Base-by-base conservation (phyloP, 192 early-diverging fungal genomes). In the Borealophlyctis nickersoniae region DNA sequence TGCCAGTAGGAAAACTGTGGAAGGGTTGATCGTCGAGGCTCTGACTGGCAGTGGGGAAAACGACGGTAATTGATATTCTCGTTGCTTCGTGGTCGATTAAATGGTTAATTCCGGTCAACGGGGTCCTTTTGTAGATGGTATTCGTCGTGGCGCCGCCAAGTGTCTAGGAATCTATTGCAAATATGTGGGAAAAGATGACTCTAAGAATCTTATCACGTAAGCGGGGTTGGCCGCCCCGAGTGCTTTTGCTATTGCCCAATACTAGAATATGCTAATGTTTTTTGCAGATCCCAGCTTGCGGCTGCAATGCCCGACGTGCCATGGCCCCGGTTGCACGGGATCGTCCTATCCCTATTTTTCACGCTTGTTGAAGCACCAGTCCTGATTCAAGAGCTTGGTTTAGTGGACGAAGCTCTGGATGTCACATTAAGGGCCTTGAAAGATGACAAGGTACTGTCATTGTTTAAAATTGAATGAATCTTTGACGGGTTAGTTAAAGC, bases 151-250 rank as follows among this genome's bases (percentile, higher is more conserved):
- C 0, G 82, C 85, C 4, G 73, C 88, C 22, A 86, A 85, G 66
- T 73, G 85, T 61, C 79, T 89, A 54, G 83, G 77, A 7, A 73
- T 77, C 2, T 83, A 78, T 63, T 77, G 82, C 66, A 78, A 74
- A 39, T 81, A 86, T 53, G 60, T 87, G 14, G 36, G 61, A 2
- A 31, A 60, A 14, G 83, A 82, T 24, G 82, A 86, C 14, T 66
- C 78, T 3, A 72, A 72, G 27, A 67, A 69, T 45, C 16, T 81
- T 27, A 64, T 86, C 36, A 73, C 65, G 75, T 74, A 72, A 22
- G 69, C 71, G 58, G 60, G 69, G 49, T 65, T 63, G 48, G 68
- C 62, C 24, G 53, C 59, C 19, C 62, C 29, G 11, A 32, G 72
- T 14, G 54, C 5, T 23, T 5, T 22, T 16, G 23, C 14, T 24